Conservation (phyloP, 139 green algal genomes). For the Deuterostichococcus epilithicus region DNA sequence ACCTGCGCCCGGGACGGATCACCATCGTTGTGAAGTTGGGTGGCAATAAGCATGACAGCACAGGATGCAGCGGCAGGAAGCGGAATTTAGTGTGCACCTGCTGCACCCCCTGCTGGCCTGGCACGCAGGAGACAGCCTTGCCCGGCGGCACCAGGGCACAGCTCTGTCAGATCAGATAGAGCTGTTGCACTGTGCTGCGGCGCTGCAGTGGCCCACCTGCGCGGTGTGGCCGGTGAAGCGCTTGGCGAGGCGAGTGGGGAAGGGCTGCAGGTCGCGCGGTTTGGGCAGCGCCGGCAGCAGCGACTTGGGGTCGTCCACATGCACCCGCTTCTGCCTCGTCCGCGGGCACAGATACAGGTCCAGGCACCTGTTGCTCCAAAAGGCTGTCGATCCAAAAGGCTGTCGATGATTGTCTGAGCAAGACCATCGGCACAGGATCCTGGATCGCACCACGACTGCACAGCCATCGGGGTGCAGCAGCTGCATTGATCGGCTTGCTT, state of each 20-base stretch:
- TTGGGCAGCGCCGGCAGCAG: constrained; percentile 92
- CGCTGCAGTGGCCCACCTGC: constrained; percentile 34
- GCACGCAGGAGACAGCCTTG: neutral
- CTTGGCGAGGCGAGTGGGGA: constrained; percentile 75
- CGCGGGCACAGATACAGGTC: constrained; percentile 97
- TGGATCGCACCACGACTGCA: too few relatives aligned
- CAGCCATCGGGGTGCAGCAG: too few relatives aligned
- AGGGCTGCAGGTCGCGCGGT: constrained; percentile 89
- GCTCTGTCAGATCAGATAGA: too few relatives aligned
- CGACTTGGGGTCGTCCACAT: constrained; percentile 70
- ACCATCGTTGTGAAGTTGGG: neutral
- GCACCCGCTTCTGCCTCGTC: constrained; percentile 60
- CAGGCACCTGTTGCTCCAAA: constrained; percentile 70
- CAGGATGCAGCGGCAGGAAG: neutral
- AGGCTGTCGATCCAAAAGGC: too few relatives aligned
- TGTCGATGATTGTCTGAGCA: too few relatives aligned
- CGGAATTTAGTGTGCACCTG: neutral
- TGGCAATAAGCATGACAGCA: neutral
- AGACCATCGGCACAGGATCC: too few relatives aligned
- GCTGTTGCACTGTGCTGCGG: neutral
- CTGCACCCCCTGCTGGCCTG: neutral
- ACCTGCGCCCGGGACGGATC: constrained; percentile 59
- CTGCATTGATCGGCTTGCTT: too few relatives aligned
- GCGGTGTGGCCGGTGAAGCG: constrained; percentile 75
- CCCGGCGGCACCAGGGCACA: too few relatives aligned